These are phyloP conservation scores for Suillus fuscotomentosus DNA, from an alignment of 768 basidiomycete genomes.

Conservation along the genomic window DNA sequence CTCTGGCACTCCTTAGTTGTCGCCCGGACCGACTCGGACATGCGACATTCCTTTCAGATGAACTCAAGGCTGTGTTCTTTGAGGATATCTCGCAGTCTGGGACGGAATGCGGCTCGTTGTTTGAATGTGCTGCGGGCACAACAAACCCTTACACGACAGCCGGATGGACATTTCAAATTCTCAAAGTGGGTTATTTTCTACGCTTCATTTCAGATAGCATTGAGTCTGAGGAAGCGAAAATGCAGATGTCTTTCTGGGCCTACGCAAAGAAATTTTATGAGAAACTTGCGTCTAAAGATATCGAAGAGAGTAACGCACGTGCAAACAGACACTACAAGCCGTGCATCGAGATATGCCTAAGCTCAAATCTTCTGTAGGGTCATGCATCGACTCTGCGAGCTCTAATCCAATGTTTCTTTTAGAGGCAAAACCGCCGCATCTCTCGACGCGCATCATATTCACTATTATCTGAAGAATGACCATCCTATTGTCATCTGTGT, in stretches of 20 bases:
- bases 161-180: constrained; percentile 14
- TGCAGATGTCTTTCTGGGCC: constrained; percentile 2
- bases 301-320: constrained; percentile 5
- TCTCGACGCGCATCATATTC: constrained; percentile 72
- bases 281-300: constrained; percentile 21
- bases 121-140: background rate
- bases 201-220: constrained; percentile 19
- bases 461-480: constrained; percentile 55
- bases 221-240: constrained; percentile 10
- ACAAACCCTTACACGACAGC: too few relatives aligned
- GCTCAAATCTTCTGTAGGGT: constrained; percentile 71
- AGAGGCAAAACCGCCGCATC: constrained; percentile 69
- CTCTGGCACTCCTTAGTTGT: constrained; percentile 56
- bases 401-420: background rate
- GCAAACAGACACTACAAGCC: constrained; percentile 37
- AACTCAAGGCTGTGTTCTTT: constrained; percentile 55
- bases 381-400: background rate
- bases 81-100: constrained; percentile 22
- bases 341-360: constrained; percentile 79
- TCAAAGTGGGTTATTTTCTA: constrained; percentile 23
- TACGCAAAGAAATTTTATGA: constrained; percentile 19
- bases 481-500: constrained; percentile 82
- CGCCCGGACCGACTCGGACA: constrained; percentile 73
- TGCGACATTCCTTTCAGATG: constrained; percentile 73
- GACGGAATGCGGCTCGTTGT: constrained; percentile 2